Evolutionary conservation across 495 filamentous ascomycete species (phyloP).

Genomic region (Glarea lozoyensis): DNA sequence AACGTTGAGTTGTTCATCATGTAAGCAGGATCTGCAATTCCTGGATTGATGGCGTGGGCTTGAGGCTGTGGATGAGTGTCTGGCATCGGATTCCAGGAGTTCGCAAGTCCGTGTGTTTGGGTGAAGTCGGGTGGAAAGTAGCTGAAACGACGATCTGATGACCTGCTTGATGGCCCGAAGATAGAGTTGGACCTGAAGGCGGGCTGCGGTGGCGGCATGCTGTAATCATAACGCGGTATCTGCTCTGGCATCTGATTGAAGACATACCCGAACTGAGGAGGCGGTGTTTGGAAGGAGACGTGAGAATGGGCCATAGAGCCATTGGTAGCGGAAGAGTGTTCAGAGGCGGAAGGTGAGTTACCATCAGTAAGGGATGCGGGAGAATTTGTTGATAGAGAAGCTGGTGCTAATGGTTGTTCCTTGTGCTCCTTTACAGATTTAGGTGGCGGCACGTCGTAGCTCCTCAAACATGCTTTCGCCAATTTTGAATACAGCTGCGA

Average conservation of each 20-base stretch:
- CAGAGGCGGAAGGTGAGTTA: constrained; percentile 29
- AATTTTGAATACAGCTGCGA: constrained; percentile 70
- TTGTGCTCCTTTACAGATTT: constrained; percentile 21
- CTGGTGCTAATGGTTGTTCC: constrained; percentile 36
- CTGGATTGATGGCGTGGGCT: not conserved
- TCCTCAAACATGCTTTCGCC: constrained; percentile 72
- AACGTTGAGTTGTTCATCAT: constrained; percentile 16
- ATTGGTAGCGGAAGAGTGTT: constrained; percentile 18
- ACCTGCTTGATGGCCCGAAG: constrained; percentile 35
- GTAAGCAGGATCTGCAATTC: constrained; percentile 16
- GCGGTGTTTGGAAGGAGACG: constrained; percentile 25
- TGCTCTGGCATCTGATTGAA: constrained; percentile 35
- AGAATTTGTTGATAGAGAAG: constrained; percentile 52
- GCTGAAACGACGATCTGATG: constrained; percentile 39
- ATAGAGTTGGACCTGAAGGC: constrained; percentile 48
- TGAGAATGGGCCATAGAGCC: constrained; percentile 17
- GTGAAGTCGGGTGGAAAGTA: constrained; percentile 40
- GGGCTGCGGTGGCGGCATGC: constrained; percentile 24
- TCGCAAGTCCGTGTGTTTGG: constrained; percentile 13
- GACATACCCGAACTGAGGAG: constrained; percentile 43
- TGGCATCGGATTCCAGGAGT: constrained; percentile 19
- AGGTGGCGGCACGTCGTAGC: constrained; percentile 54
- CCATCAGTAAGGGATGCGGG: constrained; percentile 41
- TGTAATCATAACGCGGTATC: constrained; percentile 20
- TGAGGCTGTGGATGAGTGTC: constrained; percentile 13